These are phyloP conservation scores for Lipomyces mesembrius DNA, from an alignment of 805 yeast species.

Conservation along the genomic window DNA sequence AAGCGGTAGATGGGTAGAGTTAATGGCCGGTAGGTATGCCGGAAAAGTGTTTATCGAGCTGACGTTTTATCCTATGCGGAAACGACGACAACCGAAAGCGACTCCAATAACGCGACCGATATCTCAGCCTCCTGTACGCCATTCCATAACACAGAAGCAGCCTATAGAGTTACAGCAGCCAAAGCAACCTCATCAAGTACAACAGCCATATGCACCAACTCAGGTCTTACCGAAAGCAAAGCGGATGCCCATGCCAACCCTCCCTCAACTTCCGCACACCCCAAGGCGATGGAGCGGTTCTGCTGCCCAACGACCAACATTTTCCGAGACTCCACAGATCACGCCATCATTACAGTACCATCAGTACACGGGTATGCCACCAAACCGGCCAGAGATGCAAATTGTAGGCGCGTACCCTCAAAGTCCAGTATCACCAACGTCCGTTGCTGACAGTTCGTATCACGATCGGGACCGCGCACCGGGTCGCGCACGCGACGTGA, in stretches of 20 bases:
- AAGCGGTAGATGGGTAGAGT: background rate
- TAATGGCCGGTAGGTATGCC: background rate
- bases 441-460: background rate
- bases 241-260: background rate
- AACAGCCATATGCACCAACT: background rate
- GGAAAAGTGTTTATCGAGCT: slow-evolving; percentile 3
- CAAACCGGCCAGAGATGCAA: background rate
- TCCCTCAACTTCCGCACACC: background rate
- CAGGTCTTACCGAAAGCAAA: background rate
- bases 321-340: background rate
- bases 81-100: background rate
- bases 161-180: background rate
- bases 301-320: background rate
- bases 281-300: background rate
- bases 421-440: background rate
- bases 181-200: background rate
- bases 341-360: background rate
- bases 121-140: background rate
- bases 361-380: background rate
- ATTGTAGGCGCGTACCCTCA: background rate
- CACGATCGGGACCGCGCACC: background rate
- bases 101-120: background rate
- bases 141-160: background rate
- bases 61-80: background rate
- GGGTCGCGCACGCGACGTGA: background rate